Evolutionary conservation across 2,329 filamentous ascomycete genomes (phyloP).

Genomic region (Fusarium coffeatum): DNA sequence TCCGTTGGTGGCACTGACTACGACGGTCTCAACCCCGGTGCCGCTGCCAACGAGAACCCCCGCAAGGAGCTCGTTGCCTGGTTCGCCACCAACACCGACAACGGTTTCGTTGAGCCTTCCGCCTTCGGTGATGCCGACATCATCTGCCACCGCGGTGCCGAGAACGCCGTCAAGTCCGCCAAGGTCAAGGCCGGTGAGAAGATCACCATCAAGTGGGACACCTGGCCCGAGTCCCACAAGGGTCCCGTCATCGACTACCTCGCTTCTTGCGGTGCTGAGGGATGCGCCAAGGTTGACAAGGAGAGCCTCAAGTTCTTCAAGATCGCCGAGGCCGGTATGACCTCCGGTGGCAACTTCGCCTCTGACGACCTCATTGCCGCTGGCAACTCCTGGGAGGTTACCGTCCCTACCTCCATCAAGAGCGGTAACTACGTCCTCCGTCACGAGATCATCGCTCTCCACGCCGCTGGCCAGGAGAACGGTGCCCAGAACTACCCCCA

Average conservation of each 20-base stretch:
- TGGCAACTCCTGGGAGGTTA: constrained; percentile 52
- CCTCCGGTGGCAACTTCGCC: constrained; percentile 50
- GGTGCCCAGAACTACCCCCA: constrained; percentile 65
- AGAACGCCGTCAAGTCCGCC: constrained; percentile 53
- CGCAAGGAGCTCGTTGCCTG: constrained; percentile 51
- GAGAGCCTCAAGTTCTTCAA: constrained; percentile 71
- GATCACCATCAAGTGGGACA: constrained; percentile 56
- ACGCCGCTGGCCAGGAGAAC: constrained; percentile 56
- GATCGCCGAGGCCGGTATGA: constrained; percentile 67
- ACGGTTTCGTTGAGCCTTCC: constrained; percentile 62
- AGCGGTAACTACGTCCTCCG: constrained; percentile 61
- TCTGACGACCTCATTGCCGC: constrained; percentile 57
- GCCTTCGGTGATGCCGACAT: constrained; percentile 57
- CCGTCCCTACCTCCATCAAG: constrained; percentile 52
- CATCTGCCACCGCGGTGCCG: constrained; percentile 59
- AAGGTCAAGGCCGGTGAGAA: constrained; percentile 53
- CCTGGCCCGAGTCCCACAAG: constrained; percentile 57
- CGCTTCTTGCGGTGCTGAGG: constrained; percentile 65
- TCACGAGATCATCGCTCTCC: constrained; percentile 65
- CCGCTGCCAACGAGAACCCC: constrained; percentile 36
- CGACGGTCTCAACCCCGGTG: constrained; percentile 11
- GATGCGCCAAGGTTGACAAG: constrained; percentile 66
- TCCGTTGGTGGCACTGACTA: constrained; percentile 45
- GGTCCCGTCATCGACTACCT: constrained; percentile 73
- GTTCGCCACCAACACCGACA: constrained; percentile 58